A percentile compares a stretch with the other conserved stretches of the same genome.
phyloP scores from a whole-genome alignment of 1,284 basidiomycete genomes.

The Ganoderma meredithae region DNA sequence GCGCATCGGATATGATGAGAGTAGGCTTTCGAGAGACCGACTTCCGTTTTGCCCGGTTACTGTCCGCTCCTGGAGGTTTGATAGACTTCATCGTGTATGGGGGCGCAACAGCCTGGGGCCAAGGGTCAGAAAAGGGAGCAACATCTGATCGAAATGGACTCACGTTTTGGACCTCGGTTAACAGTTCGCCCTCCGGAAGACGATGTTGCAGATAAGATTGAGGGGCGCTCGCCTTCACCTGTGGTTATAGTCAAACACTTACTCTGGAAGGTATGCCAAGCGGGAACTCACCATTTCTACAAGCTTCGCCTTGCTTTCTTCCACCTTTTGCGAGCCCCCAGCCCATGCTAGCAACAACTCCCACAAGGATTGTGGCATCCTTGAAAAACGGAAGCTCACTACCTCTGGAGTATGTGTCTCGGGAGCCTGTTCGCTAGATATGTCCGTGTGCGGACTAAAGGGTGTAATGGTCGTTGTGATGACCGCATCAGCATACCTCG shows the following conservation, averaged over 20 bases:
- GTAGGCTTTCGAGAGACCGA: conserved; percentile 37
- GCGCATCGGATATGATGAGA: conserved; percentile 7
- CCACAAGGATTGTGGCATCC: conserved; percentile 54
- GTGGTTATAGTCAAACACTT: conserved; percentile 9
- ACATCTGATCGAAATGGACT: conserved; percentile 26
- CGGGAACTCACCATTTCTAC: conserved; percentile 48
- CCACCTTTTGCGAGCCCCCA: conserved; percentile 56
- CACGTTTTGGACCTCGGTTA: conserved; percentile 67
- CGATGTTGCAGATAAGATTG: conserved; percentile 65
- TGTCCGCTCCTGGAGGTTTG: conserved; percentile 45
- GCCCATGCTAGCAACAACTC: conserved; percentile 65
- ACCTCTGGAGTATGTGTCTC: conserved; percentile 41
- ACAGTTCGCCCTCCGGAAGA: conserved; percentile 59
- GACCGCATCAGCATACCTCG: conserved; percentile 27
- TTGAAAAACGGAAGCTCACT: conserved; percentile 55
- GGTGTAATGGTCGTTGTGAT: conserved; percentile 27
- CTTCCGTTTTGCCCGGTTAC: conserved; percentile 37
- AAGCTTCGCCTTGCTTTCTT: conserved; percentile 51
- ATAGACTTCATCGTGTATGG: conserved; percentile 63
- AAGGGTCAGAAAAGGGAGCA: neutral
- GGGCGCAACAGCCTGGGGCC: conserved; percentile 52
- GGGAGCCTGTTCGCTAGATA: conserved; percentile 21
- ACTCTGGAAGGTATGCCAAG: neutral
- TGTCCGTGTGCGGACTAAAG: conserved; percentile 26
- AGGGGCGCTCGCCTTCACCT: conserved; percentile 47